Base-by-base conservation (phyloP, 495 filamentous ascomycete genomes). In the Penicillium salamii region DNA sequence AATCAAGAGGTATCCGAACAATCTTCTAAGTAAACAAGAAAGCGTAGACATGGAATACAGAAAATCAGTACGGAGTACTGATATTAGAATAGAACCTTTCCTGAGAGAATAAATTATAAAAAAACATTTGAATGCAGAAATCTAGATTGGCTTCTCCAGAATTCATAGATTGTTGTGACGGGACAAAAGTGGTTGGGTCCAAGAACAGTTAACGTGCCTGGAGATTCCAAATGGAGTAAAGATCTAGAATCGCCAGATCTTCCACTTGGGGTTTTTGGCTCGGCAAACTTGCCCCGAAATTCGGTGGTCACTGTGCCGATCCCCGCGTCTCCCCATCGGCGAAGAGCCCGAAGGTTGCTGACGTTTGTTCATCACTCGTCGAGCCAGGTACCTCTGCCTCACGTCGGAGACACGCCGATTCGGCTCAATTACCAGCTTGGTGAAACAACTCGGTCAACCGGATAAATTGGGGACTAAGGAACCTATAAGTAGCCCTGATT, bases 201-300 rank as follows among this genome's bases (percentile, higher is more conserved):
- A 28, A 9, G 24, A 28, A 9, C 9, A 28, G 24, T 28, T 3
- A 32, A 11, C 5, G 29, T 7, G 29, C 29, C 29, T 7, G 15
- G 0, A 13, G 1, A 39, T 3, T 7, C 17, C 0, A 39, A 24
- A 39, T 39, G 21, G 17, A 39, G 18, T 39, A 12, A 19, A 7
- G 11, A 39, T 32, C 29, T 32, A 32, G 11, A 12, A 31, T 14
- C 46, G 46, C 37, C 34, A 41, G 18, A 41, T 44, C 51, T 49
- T 42, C 49, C 42, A 13, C 9, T 42, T 53, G 3, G 21, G 52
- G 41, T 42, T 15, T 12, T 11, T 14, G 8, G 2, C 33, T 51
- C 57, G 57, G 57, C 33, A 42, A 40, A 53, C 37, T 15, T 60
- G 42, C 53, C 50, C 43, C 7, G 26, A 11, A 17, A 35, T 9